phyloP scores from a whole-genome alignment of 352 stramenopile species.

The Pythium plurisporium region DNA sequence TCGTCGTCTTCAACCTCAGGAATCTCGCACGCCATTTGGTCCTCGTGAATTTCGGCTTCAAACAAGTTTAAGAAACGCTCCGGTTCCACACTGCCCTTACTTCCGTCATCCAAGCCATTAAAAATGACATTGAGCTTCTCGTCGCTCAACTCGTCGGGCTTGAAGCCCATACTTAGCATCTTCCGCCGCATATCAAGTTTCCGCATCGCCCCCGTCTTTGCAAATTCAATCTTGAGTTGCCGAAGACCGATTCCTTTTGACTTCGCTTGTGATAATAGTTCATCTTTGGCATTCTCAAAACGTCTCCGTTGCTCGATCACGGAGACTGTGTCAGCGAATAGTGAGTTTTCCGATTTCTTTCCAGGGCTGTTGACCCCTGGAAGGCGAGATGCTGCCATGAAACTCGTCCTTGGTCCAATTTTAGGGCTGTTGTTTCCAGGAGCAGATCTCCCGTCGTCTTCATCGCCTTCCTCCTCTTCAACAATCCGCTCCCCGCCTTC shows the following conservation, averaged over 20 bases:
- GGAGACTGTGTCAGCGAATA: constrained; percentile 29
- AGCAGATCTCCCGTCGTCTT: constrained; percentile 16
- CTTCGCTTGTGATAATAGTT: constrained; percentile 57
- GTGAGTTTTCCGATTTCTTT: constrained; percentile 30
- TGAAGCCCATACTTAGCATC: constrained; percentile 64
- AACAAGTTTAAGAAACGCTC: constrained; percentile 61
- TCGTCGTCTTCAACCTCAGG: constrained; percentile 80
- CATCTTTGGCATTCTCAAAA: constrained; percentile 73
- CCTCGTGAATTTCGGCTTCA: constrained; percentile 64
- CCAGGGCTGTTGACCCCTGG: constrained; percentile 10
- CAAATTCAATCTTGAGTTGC: constrained; percentile 63
- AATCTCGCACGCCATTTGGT: constrained; percentile 66
- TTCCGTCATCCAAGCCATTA: constrained; percentile 35
- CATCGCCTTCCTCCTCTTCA: constrained; percentile 73
- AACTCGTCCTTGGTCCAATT: constrained; percentile 10
- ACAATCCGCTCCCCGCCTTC: constrained; percentile 73
- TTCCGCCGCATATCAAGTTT: constrained; percentile 58
- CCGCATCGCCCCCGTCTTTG: constrained; percentile 40
- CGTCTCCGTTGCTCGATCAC: constrained; percentile 43
- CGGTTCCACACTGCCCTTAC: constrained; percentile 37
- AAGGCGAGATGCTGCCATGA: constrained; percentile 5
- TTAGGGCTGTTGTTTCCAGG: constrained; percentile 3
- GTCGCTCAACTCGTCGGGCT: constrained; percentile 58
- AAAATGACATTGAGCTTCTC: constrained; percentile 69
- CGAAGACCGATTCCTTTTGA: constrained; percentile 61